These are phyloP conservation scores for Tulasnella sp. DNA, from an alignment of 768 basidiomycete genomes.

Conservation along the genomic window DNA sequence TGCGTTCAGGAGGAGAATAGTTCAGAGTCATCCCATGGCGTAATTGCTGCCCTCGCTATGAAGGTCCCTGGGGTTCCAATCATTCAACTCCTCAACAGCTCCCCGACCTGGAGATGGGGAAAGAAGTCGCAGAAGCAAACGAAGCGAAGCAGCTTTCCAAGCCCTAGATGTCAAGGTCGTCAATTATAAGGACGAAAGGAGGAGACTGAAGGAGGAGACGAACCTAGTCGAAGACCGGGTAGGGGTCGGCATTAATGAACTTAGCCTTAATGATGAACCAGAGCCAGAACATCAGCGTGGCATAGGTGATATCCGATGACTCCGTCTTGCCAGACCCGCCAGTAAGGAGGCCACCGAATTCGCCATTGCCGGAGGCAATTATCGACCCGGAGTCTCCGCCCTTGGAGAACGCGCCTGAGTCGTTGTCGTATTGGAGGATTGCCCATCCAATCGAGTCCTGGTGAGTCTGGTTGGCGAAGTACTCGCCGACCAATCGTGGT, in stretches of 20 bases:
- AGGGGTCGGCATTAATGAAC: constrained; percentile 15
- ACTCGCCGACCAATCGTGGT: constrained; percentile 24
- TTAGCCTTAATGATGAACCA: constrained; percentile 12
- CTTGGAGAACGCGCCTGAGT: constrained; percentile 14
- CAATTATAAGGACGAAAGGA: constrained; percentile 16
- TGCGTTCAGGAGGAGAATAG: too few species aligned
- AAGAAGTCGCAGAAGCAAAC: too few species aligned
- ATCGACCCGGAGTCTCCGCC: constrained; percentile 10
- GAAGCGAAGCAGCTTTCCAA: too few species aligned
- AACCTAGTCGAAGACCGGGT: constrained; percentile 18
- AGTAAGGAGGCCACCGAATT: constrained; percentile 4
- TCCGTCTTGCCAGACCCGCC: not conserved
- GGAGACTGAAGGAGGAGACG: constrained; percentile 17
- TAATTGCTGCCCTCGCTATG: too few species aligned
- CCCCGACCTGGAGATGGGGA: too few species aligned
- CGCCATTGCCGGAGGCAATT: not conserved
- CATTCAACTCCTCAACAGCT: too few species aligned
- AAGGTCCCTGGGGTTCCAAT: too few species aligned
- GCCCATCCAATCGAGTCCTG: constrained; percentile 9
- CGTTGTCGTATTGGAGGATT: not conserved
- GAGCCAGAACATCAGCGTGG: constrained; percentile 7
- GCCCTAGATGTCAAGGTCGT: constrained; percentile 11
- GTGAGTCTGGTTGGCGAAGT: constrained; percentile 19
- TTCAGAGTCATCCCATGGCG: too few species aligned
- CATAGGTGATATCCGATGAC: constrained; percentile 6